A percentile compares a stretch with the other conserved stretches of the same genome.
Conservation (phyloP, 352 stramenopile species). For the Globisporangium takayamanum region DNA sequence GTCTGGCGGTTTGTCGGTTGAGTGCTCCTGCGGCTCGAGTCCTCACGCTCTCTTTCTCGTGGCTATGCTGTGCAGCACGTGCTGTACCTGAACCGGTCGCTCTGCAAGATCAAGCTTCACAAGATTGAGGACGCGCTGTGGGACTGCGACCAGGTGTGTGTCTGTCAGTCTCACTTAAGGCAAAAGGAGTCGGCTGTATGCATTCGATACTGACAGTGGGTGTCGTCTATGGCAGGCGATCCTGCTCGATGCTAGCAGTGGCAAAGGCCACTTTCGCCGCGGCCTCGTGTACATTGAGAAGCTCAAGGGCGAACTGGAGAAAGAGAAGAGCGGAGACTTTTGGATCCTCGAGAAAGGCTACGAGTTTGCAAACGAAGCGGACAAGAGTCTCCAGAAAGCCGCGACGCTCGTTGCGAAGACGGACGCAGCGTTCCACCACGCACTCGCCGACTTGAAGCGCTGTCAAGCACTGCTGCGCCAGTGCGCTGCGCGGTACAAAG, state of each 20-base stretch:
- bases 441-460: constrained; percentile 61
- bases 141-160: constrained; percentile 71
- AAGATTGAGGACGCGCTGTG: constrained; percentile 83
- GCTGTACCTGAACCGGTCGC: constrained; percentile 73
- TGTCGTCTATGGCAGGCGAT: constrained; percentile 40
- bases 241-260: constrained; percentile 42
- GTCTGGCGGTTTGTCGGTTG: not conserved
- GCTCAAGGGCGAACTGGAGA: constrained; percentile 70
- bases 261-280: constrained; percentile 78
- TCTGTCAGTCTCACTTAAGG: not conserved
- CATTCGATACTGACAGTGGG: not conserved
- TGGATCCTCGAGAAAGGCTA: constrained; percentile 85
- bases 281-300: constrained; percentile 78
- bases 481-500: constrained; percentile 68
- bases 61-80: constrained; percentile 25
- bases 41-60: not conserved
- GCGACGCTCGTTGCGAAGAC: constrained; percentile 31
- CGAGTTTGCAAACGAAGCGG: constrained; percentile 59
- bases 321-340: constrained; percentile 76
- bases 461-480: constrained; percentile 49
- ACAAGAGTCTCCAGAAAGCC: constrained; percentile 66
- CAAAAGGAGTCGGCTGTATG: not conserved
- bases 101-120: constrained; percentile 81
- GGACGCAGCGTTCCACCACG: constrained; percentile 51
- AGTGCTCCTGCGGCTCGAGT: not conserved